Conservation (phyloP, 768 basidiomycete genomes). For the Paxillus involutus region DNA sequence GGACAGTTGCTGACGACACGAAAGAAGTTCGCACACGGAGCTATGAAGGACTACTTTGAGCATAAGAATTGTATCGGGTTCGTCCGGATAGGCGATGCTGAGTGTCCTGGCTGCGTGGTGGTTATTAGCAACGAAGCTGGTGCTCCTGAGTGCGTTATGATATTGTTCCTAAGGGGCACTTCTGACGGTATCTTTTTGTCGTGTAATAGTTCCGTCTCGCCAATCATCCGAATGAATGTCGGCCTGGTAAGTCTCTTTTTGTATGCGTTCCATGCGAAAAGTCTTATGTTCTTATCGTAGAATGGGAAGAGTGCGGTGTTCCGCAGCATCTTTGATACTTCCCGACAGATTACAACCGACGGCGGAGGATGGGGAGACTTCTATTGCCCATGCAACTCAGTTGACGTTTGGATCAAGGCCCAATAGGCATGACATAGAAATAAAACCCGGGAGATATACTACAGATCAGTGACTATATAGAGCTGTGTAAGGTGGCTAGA, state of each 20-base stretch:
- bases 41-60: conserved; percentile 57
- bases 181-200: neutral
- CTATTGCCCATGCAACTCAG: conserved; percentile 51
- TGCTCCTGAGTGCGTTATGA: conserved; percentile 14
- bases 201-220: conserved; percentile 21
- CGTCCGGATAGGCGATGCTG: conserved; percentile 59
- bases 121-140: conserved; percentile 57
- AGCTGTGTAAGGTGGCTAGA: neutral
- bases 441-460: neutral
- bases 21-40: conserved; percentile 66
- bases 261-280: neutral
- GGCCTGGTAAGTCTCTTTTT: conserved; percentile 47
- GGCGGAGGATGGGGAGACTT: conserved; percentile 66
- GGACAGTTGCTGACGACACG: conserved; percentile 58
- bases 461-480: neutral
- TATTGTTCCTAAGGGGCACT: neutral
- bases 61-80: conserved; percentile 73
- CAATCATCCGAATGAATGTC: conserved; percentile 59
- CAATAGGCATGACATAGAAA: neutral
- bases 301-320: conserved; percentile 37
- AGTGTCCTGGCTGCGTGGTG: conserved; percentile 65
- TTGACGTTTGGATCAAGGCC: conserved; percentile 59
- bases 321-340: conserved; percentile 44
- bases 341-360: conserved; percentile 47
- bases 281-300: conserved; percentile 23